Percentiles rank a stretch among this genome's conserved stretches.
phyloP scores from a whole-genome alignment of 2,329 filamentous ascomycete genomes.

The Talaromyces sp. region DNA sequence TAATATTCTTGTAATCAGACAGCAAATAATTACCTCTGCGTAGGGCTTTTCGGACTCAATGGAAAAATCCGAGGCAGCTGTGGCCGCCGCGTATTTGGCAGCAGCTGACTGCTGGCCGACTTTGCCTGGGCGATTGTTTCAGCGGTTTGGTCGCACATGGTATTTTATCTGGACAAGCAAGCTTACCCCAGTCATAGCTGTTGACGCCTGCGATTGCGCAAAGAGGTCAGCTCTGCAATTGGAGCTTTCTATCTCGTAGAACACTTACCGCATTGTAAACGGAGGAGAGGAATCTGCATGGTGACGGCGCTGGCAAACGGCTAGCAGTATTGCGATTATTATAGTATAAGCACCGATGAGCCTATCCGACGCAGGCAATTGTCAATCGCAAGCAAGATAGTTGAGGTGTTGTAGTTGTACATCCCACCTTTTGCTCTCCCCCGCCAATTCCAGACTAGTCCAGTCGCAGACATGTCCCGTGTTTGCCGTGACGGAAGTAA shows the following conservation, averaged over 20 bases:
- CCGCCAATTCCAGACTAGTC: background rate
- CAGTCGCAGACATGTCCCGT: background rate
- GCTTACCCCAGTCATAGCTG: slow-evolving; percentile 90
- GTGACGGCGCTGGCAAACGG: slow-evolving; percentile 14
- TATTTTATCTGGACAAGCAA: slow-evolving; percentile 18
- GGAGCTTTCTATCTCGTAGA: background rate
- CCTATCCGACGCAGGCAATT: background rate
- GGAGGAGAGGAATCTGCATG: slow-evolving; percentile 76
- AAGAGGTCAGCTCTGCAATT: background rate
- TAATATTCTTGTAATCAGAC: background rate
- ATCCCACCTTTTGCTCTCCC: background rate
- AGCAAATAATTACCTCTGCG: slow-evolving; percentile 62
- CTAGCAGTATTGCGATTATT: too few relatives aligned
- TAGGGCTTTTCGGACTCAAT: slow-evolving; percentile 88
- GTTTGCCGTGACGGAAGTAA: background rate
- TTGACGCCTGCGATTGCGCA: slow-evolving; percentile 64
- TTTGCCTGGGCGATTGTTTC: slow-evolving; percentile 58
- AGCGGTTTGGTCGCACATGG: slow-evolving; percentile 16
- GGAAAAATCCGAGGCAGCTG: slow-evolving; percentile 65
- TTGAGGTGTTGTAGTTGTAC: background rate
- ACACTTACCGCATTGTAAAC: slow-evolving; percentile 58
- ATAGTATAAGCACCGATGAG: background rate
- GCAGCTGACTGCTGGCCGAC: slow-evolving; percentile 80
- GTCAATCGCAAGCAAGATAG: background rate
- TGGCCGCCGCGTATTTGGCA: slow-evolving; percentile 83